A percentile compares a stretch with the other conserved stretches of the same genome.
Conservation (phyloP, 441 rosid genomes). For the Populus hybrid region DNA sequence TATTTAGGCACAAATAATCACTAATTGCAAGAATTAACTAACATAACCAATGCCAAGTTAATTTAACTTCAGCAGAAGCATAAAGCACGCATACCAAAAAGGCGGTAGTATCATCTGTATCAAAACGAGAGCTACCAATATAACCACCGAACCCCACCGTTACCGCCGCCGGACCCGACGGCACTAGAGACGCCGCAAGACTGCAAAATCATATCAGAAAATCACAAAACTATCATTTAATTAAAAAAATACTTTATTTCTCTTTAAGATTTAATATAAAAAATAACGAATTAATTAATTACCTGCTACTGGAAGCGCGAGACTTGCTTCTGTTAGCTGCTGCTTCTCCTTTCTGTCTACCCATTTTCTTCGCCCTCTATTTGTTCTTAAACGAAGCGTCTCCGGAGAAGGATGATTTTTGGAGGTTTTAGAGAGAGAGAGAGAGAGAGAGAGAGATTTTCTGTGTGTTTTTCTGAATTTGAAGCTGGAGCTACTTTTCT, state of each 20-base stretch:
- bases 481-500: background rate
- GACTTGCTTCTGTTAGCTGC: conserved; percentile 59
- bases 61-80: background rate
- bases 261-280: background rate
- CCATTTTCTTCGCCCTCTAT: conserved; percentile 38
- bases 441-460: background rate
- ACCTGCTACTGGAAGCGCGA: conserved; percentile 99
- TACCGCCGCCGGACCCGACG: conserved; percentile 56
- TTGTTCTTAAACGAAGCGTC: background rate
- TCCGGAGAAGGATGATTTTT: background rate
- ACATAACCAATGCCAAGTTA: background rate
- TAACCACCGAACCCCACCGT: conserved; percentile 95
- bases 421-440: background rate
- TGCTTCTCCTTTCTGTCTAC: conserved; percentile 81
- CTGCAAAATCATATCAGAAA: conserved; percentile 27
- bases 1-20: background rate
- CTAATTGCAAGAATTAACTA: background rate
- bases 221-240: background rate
- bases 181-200: conserved; percentile 80
- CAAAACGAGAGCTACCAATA: conserved; percentile 79
- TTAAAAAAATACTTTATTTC: background rate
- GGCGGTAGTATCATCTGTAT: conserved; percentile 41
- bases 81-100: conserved; percentile 38
- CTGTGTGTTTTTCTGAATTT: background rate
- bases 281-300: background rate